Conservation (phyloP, 1,284 basidiomycete species). For the Sporisorium iseilematis-ciliati region DNA sequence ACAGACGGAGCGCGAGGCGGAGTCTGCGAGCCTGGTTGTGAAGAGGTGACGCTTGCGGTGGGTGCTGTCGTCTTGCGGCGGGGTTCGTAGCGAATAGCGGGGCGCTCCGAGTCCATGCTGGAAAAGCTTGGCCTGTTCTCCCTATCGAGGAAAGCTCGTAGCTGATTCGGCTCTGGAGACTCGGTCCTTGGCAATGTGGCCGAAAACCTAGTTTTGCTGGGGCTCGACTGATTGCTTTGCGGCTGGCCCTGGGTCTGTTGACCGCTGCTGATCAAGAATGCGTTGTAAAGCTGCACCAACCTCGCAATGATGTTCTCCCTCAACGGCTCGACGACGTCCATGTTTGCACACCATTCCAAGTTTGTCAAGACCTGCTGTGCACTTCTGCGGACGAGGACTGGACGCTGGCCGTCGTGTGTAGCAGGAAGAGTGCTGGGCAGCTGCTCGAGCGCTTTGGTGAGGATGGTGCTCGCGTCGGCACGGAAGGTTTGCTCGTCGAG, state of each 20-base stretch:
- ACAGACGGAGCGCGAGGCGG: slow-evolving; percentile 44
- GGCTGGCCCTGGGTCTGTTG: slow-evolving; percentile 11
- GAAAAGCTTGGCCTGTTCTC: slow-evolving; percentile 38
- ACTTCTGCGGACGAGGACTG: slow-evolving; percentile 36
- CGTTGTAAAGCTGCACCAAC: slow-evolving; percentile 39
- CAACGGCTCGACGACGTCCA: slow-evolving; percentile 49
- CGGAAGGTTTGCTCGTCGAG: slow-evolving; percentile 57
- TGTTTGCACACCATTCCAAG: slow-evolving; percentile 51
- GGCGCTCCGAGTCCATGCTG: slow-evolving; percentile 24
- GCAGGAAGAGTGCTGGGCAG: slow-evolving; percentile 33
- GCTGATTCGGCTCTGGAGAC: slow-evolving; percentile 36
- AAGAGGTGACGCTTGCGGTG: neutral
- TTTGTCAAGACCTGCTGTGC: slow-evolving; percentile 53
- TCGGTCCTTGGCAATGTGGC: slow-evolving; percentile 20
- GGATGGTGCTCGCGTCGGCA: slow-evolving; percentile 55
- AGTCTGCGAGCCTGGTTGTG: slow-evolving; percentile 33
- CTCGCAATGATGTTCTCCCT: slow-evolving; percentile 40
- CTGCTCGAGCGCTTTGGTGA: slow-evolving; percentile 51
- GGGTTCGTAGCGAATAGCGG: slow-evolving; percentile 32
- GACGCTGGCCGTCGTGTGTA: slow-evolving; percentile 37
- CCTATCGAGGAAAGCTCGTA: slow-evolving; percentile 22
- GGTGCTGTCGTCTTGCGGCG: slow-evolving; percentile 39
- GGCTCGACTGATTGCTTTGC: slow-evolving; percentile 26
- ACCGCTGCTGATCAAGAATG: slow-evolving; percentile 10
- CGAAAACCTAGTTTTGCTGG: slow-evolving; percentile 13